Evolutionary conservation across 148 eudicot genomes (phyloP).

Genomic region (Bassia scoparia): DNA sequence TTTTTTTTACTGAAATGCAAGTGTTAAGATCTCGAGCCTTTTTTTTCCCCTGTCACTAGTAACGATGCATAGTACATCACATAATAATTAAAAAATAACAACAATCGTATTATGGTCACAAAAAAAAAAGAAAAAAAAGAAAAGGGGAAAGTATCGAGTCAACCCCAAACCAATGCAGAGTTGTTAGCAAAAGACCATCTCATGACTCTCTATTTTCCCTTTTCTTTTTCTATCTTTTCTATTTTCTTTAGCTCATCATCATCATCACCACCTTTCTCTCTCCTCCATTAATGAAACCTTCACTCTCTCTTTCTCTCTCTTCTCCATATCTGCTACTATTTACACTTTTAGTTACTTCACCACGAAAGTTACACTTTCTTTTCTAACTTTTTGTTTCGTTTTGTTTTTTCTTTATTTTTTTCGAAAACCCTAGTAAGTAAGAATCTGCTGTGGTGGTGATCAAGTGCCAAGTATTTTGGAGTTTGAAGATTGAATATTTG

Average conservation of each 20-base stretch:
- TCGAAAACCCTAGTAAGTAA: conserved; percentile 1
- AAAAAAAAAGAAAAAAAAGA: not conserved
- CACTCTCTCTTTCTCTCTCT: not conserved
- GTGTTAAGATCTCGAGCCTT: too few species aligned
- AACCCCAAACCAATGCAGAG: conserved; percentile 3
- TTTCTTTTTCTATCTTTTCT: not conserved
- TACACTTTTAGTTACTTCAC: not conserved
- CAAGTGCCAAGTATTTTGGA: not conserved
- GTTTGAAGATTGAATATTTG: not conserved
- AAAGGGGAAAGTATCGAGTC: conserved; percentile 1
- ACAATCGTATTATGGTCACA: not conserved
- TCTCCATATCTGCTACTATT: too few species aligned
- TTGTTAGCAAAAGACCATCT: not conserved
- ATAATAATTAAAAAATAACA: too few species aligned
- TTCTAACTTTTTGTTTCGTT: too few species aligned
- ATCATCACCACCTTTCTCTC: not conserved
- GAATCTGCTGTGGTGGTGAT: not conserved
- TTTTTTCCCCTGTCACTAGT: too few species aligned
- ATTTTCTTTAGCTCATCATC: not conserved
- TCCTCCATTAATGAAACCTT: not conserved
- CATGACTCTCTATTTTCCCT: not conserved
- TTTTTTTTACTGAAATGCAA: too few species aligned
- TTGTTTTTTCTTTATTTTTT: not conserved
- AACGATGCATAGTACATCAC: too few species aligned
- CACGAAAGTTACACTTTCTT: not conserved